phyloP scores from a whole-genome alignment of 176 grass and related monocot species.

The Oryza glaberrima region DNA sequence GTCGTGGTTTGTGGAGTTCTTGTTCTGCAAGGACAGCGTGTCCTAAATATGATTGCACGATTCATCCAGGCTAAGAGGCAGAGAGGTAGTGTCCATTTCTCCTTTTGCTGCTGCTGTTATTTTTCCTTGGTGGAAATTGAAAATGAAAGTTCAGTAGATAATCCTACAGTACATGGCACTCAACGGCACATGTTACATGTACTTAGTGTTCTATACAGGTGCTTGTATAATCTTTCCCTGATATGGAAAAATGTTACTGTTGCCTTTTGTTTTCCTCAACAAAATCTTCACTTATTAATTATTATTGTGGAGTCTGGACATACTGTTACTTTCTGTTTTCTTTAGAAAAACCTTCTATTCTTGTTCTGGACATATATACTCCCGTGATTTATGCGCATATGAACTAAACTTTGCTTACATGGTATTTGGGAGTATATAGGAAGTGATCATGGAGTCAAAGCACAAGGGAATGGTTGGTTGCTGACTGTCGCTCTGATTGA shows the following conservation, averaged over 20 bases:
- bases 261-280: constrained; percentile 26
- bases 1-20: constrained; percentile 84
- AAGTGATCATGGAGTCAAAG: constrained; percentile 84
- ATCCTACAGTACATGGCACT: constrained; percentile 14
- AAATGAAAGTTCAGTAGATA: constrained; percentile 20
- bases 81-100: constrained; percentile 63
- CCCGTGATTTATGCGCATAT: constrained; percentile 11
- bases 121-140: background rate
- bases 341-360: constrained; percentile 9
- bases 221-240: constrained; percentile 8
- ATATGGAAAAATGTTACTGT: background rate
- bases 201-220: constrained; percentile 3
- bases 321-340: constrained; percentile 9
- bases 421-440: constrained; percentile 44
- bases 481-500: constrained; percentile 89
- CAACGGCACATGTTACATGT: constrained; percentile 7
- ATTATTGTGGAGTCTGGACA: background rate
- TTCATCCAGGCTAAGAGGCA: constrained; percentile 80
- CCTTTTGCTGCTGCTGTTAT: constrained; percentile 21
- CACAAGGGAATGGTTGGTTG: constrained; percentile 91
- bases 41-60: constrained; percentile 74
- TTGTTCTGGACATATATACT: background rate
- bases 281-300: background rate
- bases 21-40: constrained; percentile 83
- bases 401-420: background rate